Evolutionary conservation across 768 basidiomycete species (phyloP), one percentile per base, ranked within the genome.

Genomic region (Leccinum aurantiacum): DNA sequence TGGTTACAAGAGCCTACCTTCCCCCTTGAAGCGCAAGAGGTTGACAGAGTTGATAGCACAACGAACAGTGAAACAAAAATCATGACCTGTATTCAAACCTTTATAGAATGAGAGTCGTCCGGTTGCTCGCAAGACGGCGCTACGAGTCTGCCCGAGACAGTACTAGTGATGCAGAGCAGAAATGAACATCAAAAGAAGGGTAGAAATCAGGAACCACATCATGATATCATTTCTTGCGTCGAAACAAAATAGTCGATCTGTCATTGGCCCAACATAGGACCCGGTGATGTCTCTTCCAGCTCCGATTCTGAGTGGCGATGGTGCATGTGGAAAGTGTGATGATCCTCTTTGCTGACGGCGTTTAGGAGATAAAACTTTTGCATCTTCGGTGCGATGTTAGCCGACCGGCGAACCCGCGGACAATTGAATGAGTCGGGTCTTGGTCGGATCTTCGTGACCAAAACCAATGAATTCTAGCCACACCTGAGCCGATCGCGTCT

Each of bases 171-270:
- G 65, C 51, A 55, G 58, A 56, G 46, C 47, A 61, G n/a, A n/a
- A 58, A 66, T 37, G 58, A 14, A 62, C 55, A 17, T 7, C 38
- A 41, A 41, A 9, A 9, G 9, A 35, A 10, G 17, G 17, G 17
- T 17, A 38, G 7, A 38, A 38, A 38, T 65, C 53, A 53, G 49
- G 35, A 59, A 57, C 58, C 62, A 69, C 59, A 48, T 67, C 56
- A 70, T 54, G 79, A 71, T 64, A 82, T 79, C 37, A 80, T 69
- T 59, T 78, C 78, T 64, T 78, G 29, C 75, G 29, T 41, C 6
- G 78, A 54, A 91, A 79, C 58, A 91, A 75, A 51, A 79, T 78
- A 54, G 81, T 83, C 87, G 89, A 91, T 71, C 90, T 92, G 33
- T 57, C 62, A 35, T 19, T 51, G 53, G 71, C 38, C 14, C 8